Percentiles rank a stretch among this genome's conserved stretches.
phyloP scores from a whole-genome alignment of 2,329 filamentous ascomycete species.

The Fonsecaea monophora region DNA sequence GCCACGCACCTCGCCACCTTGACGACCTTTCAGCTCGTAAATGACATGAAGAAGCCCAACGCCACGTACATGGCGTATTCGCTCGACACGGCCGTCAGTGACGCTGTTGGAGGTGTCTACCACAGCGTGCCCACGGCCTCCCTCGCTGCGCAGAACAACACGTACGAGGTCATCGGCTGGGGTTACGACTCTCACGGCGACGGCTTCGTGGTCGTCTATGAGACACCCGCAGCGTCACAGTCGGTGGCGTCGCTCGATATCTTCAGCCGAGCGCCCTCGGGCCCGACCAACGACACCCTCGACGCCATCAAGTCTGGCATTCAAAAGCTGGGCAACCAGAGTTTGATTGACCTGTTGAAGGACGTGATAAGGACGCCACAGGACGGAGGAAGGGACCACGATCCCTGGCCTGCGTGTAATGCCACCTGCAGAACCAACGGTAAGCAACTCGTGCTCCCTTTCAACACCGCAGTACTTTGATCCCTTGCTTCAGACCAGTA shows the following conservation, averaged over 20 bases:
- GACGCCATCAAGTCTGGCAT: conserved; percentile 16
- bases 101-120: background rate
- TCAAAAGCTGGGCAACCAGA: conserved; percentile 5
- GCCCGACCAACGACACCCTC: conserved; percentile 6
- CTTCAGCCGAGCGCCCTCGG: conserved; percentile 12
- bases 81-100: conserved; percentile 1
- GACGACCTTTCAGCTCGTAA: conserved; percentile 19
- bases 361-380: conserved; percentile 6
- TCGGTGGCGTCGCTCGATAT: conserved; percentile 12
- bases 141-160: conserved; percentile 16
- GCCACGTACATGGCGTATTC: conserved; percentile 18
- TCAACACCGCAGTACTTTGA: background rate
- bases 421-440: conserved; percentile 18
- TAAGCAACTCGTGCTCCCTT: background rate
- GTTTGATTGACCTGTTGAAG: conserved; percentile 2
- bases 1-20: conserved; percentile 2
- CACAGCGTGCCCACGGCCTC: conserved; percentile 11
- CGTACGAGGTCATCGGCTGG: conserved; percentile 20
- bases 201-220: conserved; percentile 11
- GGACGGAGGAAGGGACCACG: conserved; percentile 6
- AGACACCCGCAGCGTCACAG: conserved; percentile 11
- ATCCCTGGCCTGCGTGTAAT: conserved; percentile 15
- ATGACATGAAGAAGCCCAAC: conserved; percentile 14
- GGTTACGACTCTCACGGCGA: conserved; percentile 10
- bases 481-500: background rate